phyloP scores from a whole-genome alignment of 2,329 filamentous ascomycete species.

The Xylariaceae sp. region DNA sequence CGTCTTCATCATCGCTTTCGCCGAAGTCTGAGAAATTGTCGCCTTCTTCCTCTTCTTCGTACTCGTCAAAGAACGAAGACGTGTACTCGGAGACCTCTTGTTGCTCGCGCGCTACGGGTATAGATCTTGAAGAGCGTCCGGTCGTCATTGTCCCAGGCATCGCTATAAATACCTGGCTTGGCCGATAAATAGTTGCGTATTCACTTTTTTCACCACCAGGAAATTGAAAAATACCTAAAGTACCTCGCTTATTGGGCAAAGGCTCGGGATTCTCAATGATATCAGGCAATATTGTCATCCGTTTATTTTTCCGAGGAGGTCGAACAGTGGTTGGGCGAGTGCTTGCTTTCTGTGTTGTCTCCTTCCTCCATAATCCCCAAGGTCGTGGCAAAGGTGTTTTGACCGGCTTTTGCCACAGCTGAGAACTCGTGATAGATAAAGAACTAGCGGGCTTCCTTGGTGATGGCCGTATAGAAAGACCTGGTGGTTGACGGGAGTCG shows the following conservation, averaged over 20 bases:
- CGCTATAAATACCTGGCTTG: conserved; percentile 39
- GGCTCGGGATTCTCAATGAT: conserved; percentile 62
- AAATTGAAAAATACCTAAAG: conserved; percentile 64
- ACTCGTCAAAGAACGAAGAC: conserved; percentile 59
- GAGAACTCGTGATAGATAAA: conserved; percentile 37
- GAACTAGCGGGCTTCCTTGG: conserved; percentile 33
- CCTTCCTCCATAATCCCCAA: conserved; percentile 27
- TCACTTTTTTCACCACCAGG: conserved; percentile 65
- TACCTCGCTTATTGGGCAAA: conserved; percentile 55
- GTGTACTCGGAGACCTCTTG: conserved; percentile 41
- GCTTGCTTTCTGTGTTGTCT: conserved; percentile 7
- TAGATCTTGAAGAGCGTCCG: conserved; percentile 33
- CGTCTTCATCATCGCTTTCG: conserved; percentile 32
- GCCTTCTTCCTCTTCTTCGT: conserved; percentile 52
- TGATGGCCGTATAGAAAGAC: conserved; percentile 35
- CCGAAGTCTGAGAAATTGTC: conserved; percentile 39
- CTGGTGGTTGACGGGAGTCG: conserved; percentile 25
- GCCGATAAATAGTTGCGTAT: conserved; percentile 43
- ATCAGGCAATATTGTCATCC: conserved; percentile 59
- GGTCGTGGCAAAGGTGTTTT: not conserved
- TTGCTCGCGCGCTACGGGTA: conserved; percentile 34
- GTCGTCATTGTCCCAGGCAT: conserved; percentile 53
- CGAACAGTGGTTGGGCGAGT: conserved; percentile 48
- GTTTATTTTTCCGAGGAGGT: conserved; percentile 54
- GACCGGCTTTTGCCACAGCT: conserved; percentile 38